Evolutionary conservation across 495 filamentous ascomycete species (phyloP).

Genomic region (Xylaria acuta): DNA sequence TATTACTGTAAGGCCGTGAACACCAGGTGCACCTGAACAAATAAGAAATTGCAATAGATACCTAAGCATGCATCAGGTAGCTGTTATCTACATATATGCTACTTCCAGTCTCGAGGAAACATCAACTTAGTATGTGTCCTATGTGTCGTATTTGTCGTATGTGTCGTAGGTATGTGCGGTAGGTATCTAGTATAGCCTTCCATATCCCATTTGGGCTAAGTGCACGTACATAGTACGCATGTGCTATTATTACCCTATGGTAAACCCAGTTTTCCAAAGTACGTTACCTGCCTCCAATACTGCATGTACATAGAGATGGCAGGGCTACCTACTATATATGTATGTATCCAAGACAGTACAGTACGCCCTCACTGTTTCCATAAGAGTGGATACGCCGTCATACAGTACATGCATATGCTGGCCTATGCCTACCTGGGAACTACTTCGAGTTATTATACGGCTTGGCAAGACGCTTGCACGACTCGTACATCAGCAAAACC

Average conservation of each 20-base stretch:
- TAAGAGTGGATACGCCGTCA: constrained; percentile 5
- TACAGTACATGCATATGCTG: constrained; percentile 1
- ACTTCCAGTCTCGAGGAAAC: neutral
- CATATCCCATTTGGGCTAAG: neutral
- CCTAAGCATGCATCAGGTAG: too few relatives aligned
- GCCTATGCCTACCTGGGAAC: constrained; percentile 1
- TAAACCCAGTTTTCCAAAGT: too few relatives aligned
- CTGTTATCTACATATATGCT: neutral
- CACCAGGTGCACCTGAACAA: neutral
- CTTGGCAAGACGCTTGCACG: constrained; percentile 16
- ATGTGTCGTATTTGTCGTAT: too few relatives aligned
- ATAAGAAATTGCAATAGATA: neutral
- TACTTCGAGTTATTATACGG: neutral
- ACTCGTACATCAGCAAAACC: neutral
- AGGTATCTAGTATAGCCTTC: neutral
- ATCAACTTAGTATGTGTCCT: neutral
- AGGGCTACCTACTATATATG: too few relatives aligned
- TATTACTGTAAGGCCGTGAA: neutral
- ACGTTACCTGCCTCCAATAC: neutral
- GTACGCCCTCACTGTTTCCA: neutral
- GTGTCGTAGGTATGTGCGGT: neutral
- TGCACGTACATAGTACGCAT: neutral
- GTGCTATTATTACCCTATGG: constrained; percentile 9
- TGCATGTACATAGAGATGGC: too few relatives aligned
- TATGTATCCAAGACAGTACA: constrained; percentile 1